Percentiles rank a stretch among this genome's conserved stretches.
Evolutionary conservation across 495 filamentous ascomycete genomes (phyloP).

Genomic region (Aspergillus coremiiformis): DNA sequence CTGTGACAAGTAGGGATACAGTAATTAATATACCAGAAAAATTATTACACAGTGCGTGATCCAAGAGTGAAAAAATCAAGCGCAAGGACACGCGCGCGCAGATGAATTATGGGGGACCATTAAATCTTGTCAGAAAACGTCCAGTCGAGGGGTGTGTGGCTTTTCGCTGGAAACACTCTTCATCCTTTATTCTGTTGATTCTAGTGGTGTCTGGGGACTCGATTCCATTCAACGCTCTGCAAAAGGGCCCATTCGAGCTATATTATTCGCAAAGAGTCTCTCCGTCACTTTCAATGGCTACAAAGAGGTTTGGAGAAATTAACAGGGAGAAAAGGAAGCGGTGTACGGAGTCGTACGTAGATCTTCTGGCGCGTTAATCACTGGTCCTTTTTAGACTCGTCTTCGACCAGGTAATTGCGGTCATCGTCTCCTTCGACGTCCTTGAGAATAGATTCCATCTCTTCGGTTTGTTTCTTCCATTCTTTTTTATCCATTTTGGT

Average conservation of each 20-base stretch:
- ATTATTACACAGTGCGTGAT: slow-evolving; percentile 6
- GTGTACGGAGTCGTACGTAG: too few species aligned
- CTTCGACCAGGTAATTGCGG: slow-evolving; percentile 52
- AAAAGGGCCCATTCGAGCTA: not conserved
- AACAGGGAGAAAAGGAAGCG: not conserved
- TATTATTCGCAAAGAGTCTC: not conserved
- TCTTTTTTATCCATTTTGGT: slow-evolving; percentile 77
- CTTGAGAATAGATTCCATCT: slow-evolving; percentile 80
- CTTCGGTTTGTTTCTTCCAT: slow-evolving; percentile 72
- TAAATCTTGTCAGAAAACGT: too few species aligned
- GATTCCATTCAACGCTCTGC: too few species aligned
- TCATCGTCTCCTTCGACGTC: slow-evolving; percentile 87
- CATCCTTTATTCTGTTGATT: not conserved
- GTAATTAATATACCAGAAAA: slow-evolving; percentile 6
- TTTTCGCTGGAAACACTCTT: too few species aligned
- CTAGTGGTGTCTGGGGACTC: too few species aligned
- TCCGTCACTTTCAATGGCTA: too few species aligned
- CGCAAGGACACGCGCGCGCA: not conserved
- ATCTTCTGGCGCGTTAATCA: slow-evolving; percentile 14
- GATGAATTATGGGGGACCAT: too few species aligned
- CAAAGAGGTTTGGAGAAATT: not conserved
- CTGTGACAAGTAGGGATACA: not conserved
- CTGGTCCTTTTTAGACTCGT: slow-evolving; percentile 37
- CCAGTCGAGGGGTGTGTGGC: too few species aligned
- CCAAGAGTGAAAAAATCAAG: not conserved